Conservation (phyloP, 169 alveolate genomes). For the Sarcocystis neurona region DNA sequence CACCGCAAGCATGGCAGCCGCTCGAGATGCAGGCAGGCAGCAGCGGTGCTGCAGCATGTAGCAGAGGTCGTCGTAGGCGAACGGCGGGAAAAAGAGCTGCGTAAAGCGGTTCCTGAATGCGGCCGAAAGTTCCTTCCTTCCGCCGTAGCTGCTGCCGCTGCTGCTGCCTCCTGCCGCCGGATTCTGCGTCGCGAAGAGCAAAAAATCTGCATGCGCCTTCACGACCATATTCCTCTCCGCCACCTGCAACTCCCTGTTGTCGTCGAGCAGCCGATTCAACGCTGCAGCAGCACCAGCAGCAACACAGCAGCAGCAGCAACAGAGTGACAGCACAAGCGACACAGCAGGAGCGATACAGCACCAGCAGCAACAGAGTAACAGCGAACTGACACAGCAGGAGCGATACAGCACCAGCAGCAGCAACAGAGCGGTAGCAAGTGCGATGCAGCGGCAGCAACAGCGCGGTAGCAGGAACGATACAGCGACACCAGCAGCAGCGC, state of each 20-base stretch:
- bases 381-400: not conserved
- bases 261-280: constrained; percentile 97
- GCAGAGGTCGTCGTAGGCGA: constrained; percentile 90
- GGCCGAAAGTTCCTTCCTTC: constrained; percentile 96
- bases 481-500: too few species aligned
- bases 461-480: too few species aligned
- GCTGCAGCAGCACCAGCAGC: constrained; percentile 72
- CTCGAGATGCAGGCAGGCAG: constrained; percentile 90
- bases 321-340: not conserved
- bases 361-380: not conserved
- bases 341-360: not conserved
- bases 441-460: too few species aligned
- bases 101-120: constrained; percentile 98
- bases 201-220: constrained; percentile 96
- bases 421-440: too few species aligned
- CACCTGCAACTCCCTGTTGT: constrained; percentile 95
- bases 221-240: constrained; percentile 95
- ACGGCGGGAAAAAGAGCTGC: constrained; percentile 92
- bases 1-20: constrained; percentile 91
- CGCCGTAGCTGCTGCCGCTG: constrained; percentile 99
- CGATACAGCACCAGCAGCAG: not conserved
- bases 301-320: constrained; percentile 29
- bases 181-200: constrained; percentile 99
- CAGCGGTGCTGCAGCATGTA: constrained; percentile 93
- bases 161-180: constrained; percentile 95